phyloP scores from a whole-genome alignment of 352 stramenopile species.

The Porosira glacialis region DNA sequence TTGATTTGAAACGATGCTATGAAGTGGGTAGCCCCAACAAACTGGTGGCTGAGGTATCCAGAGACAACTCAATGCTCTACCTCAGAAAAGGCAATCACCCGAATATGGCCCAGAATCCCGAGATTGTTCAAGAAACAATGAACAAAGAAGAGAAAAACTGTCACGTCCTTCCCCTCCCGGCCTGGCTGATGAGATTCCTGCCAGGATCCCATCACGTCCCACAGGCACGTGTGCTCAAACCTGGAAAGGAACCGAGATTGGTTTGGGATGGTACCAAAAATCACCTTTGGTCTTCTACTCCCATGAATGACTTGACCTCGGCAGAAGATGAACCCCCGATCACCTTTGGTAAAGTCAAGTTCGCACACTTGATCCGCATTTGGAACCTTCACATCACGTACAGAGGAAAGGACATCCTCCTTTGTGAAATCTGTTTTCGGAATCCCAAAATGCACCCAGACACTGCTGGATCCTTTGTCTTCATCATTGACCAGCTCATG shows the following conservation, averaged over 20 bases:
- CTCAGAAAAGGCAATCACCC: conserved; percentile 17
- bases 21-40: background rate
- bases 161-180: conserved; percentile 11
- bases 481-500: background rate
- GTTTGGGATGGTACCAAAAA: conserved; percentile 34
- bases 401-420: conserved; percentile 1
- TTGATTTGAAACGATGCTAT: background rate
- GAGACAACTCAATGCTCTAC: conserved; percentile 2
- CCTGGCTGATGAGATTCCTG: background rate
- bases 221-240: conserved; percentile 22
- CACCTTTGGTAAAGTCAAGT: conserved; percentile 23
- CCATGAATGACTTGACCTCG: conserved; percentile 26
- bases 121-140: conserved; percentile 8
- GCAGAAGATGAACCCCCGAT: conserved; percentile 10
- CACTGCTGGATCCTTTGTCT: conserved; percentile 26
- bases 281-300: background rate
- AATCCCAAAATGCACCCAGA: conserved; percentile 18
- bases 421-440: too few relatives aligned
- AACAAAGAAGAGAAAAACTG: conserved; percentile 32
- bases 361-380: background rate
- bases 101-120: background rate
- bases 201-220: background rate
- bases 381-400: conserved; percentile 22
- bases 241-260: conserved; percentile 6
- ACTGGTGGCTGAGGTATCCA: background rate